These are phyloP conservation scores for Cladorrhinum sp. DNA, from an alignment of 2,329 filamentous ascomycete species.

Conservation along the genomic window DNA sequence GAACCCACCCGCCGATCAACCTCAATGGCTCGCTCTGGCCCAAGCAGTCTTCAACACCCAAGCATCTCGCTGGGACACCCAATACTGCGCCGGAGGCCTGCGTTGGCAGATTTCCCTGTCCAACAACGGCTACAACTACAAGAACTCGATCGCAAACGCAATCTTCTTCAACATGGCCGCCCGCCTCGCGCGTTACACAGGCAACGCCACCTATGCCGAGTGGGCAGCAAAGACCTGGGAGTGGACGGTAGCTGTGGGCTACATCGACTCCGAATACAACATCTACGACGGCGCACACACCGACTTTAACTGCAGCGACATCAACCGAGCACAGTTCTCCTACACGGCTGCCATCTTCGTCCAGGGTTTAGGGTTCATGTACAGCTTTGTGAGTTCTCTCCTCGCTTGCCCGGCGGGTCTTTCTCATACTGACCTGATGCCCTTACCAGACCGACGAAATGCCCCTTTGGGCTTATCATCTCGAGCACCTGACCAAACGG, in stretches of 20 bases:
- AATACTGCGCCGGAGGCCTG: constrained; percentile 57
- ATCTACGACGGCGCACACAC: constrained; percentile 58
- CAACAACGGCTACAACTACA: constrained; percentile 64
- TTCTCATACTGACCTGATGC: constrained; percentile 5
- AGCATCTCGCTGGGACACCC: constrained; percentile 55
- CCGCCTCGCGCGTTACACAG: constrained; percentile 56
- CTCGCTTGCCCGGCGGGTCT: neutral
- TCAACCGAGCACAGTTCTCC: constrained; percentile 57
- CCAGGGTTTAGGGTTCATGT: constrained; percentile 61
- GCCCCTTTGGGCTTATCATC: constrained; percentile 49
- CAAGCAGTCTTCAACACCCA: constrained; percentile 58
- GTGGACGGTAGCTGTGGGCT: constrained; percentile 43
- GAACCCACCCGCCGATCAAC: constrained; percentile 47
- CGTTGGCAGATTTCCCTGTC: constrained; percentile 62
- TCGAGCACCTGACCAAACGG: constrained; percentile 45
- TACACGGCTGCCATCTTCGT: constrained; percentile 59
- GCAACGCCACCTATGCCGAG: constrained; percentile 48
- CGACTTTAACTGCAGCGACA: constrained; percentile 50
- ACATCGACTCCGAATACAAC: constrained; percentile 54
- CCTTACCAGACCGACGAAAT: constrained; percentile 39
- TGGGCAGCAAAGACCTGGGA: constrained; percentile 52
- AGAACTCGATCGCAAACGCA: constrained; percentile 42
- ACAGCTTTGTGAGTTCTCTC: constrained; percentile 48
- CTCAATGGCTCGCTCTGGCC: constrained; percentile 52
- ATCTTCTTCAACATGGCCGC: constrained; percentile 45